These are phyloP conservation scores for Ceratocystis destructans DNA, from an alignment of 2,329 filamentous ascomycete species.

Conservation along the genomic window DNA sequence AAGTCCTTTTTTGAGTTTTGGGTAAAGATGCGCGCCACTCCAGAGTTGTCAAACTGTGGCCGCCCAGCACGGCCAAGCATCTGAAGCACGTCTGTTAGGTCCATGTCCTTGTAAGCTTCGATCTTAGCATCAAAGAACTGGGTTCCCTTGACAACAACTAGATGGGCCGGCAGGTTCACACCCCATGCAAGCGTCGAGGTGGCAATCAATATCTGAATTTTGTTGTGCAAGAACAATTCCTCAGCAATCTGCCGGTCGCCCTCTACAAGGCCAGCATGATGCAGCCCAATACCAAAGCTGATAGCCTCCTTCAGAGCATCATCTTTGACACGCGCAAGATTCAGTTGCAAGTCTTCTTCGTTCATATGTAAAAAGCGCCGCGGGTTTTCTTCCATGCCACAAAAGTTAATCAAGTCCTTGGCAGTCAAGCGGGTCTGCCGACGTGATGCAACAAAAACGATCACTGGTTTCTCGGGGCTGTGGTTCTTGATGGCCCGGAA, in stretches of 20 bases:
- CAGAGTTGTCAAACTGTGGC: constrained; percentile 90
- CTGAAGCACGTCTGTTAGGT: constrained; percentile 90
- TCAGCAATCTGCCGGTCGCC: constrained; percentile 83
- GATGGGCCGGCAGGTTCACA: constrained; percentile 89
- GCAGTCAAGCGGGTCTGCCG: constrained; percentile 89
- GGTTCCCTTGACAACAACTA: constrained; percentile 95
- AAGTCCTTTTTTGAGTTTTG: constrained; percentile 97
- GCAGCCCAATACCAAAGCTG: constrained; percentile 90
- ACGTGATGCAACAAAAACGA: constrained; percentile 93
- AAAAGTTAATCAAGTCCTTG: constrained; percentile 92
- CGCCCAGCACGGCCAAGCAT: constrained; percentile 94
- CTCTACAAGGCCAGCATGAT: constrained; percentile 93
- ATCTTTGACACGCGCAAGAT: constrained; percentile 83
- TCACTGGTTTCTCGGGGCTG: constrained; percentile 90
- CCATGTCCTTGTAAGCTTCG: constrained; percentile 97
- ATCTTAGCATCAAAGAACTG: constrained; percentile 98
- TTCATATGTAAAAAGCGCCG: constrained; percentile 86
- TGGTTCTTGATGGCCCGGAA: constrained; percentile 95
- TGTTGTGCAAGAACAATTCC: constrained; percentile 92
- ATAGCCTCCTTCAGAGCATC: constrained; percentile 86
- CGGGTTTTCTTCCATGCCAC: constrained; percentile 96
- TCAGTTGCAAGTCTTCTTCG: constrained; percentile 81
- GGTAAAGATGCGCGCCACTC: constrained; percentile 93
- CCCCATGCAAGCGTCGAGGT: constrained; percentile 97
- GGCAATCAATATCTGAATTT: constrained; percentile 91